phyloP scores from a whole-genome alignment of 352 stramenopile species.

The Lagenidium giganteum region DNA sequence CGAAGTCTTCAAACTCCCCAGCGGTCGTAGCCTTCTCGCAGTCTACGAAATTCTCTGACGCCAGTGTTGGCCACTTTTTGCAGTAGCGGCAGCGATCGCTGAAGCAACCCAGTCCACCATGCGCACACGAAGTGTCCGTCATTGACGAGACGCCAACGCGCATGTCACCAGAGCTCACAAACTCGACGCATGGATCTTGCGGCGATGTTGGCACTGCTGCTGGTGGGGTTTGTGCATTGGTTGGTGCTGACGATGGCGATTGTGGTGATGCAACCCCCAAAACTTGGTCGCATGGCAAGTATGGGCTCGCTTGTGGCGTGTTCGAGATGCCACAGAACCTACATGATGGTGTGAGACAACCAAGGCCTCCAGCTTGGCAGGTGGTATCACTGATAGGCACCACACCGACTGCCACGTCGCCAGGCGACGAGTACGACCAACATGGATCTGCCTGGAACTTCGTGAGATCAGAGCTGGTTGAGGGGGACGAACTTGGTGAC shows the following conservation, averaged over 20 bases:
- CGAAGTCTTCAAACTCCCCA: not conserved
- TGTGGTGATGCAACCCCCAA: not conserved
- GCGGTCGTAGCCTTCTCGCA: slow-evolving; percentile 5
- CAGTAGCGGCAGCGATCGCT: slow-evolving; percentile 19
- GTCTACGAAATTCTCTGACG: slow-evolving; percentile 7
- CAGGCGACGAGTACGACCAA: slow-evolving; percentile 11
- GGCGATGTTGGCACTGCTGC: no score
- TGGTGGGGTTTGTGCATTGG: not conserved
- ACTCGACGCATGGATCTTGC: slow-evolving; percentile 4
- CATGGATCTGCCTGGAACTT: slow-evolving; percentile 2
- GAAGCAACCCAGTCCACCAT: slow-evolving; percentile 21
- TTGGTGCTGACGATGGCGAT: not conserved
- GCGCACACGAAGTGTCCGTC: slow-evolving; percentile 13
- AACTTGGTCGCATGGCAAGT: slow-evolving; percentile 2
- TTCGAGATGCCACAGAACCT: slow-evolving; percentile 9
- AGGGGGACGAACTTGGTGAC: not conserved
- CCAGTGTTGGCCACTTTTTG: slow-evolving; percentile 10
- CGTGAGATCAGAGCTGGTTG: slow-evolving; percentile 1
- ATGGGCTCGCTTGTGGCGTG: slow-evolving; percentile 1
- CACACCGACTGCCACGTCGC: slow-evolving; percentile 4
- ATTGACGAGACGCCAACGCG: slow-evolving; percentile 13
- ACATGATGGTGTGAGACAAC: slow-evolving; percentile 13
- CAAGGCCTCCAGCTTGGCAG: slow-evolving; percentile 11
- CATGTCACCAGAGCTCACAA: slow-evolving; percentile 11
- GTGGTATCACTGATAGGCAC: not conserved